Evolutionary conservation across 805 yeast species (phyloP), one percentile per base, ranked within the genome.

Genomic region (Metschnikowia drakensbergensis): DNA sequence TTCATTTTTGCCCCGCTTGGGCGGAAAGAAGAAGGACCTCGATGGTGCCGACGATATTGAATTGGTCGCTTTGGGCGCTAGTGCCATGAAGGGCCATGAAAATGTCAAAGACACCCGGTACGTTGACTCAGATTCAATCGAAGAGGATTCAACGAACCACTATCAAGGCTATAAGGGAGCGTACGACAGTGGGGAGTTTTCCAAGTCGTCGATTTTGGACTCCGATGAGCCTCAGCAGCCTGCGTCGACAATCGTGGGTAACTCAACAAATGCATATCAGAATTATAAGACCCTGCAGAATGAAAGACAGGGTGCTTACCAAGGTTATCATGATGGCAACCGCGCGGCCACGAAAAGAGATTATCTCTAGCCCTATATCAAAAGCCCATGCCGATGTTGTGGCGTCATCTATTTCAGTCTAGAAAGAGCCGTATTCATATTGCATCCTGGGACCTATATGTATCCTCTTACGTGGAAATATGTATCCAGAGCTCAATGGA

Each of bases 1-100:
- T 45, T 87, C 97, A n/a, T 94, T 94, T 66, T 87, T 94, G 62
- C 91, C 91, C 53, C 77, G 84, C 59, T 74, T 75, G 48, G 82
- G 57, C 7, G 48, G 37, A 37, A 49, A 73, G 48, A 61, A 60
- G 33, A 54, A 55, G 43, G 58, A 53, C n/a, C 58, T 57, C 6
- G 49, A 63, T 54, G 49, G 62, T 37, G 58, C 65, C 52, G 76
- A 69, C 28, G 83, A 76, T 51, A 71, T 83, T 51, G 92, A 86
- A 66, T 75, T 86, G 54, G 81, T 81, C 62, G 92, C 87, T 1
- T 74, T 86, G 46, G 91, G 90, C 30, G 86, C 84, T 3, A 75
- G 83, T 26, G 84, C 83, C 35, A 79, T 79, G 83, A 77, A 76
- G 59, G 84, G 84, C 17, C 84, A 80, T 57, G 82, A 79, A 48